Evolutionary conservation across 2,329 filamentous ascomycete species (phyloP).

Genomic region (Cercospora brassicicola): DNA sequence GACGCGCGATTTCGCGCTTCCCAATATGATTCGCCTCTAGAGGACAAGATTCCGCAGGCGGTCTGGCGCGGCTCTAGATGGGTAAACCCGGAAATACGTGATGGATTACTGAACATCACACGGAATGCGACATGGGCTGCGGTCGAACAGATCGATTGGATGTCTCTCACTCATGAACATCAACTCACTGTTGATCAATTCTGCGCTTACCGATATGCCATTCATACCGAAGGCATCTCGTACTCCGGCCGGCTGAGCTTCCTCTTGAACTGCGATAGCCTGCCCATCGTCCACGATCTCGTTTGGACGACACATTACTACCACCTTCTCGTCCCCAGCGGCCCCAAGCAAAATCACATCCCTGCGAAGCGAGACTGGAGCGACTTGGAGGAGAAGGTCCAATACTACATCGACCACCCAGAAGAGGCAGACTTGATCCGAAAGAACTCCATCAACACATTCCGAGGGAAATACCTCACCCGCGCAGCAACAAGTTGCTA

Average conservation of each 20-base stretch:
- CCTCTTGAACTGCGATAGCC: constrained; percentile 35
- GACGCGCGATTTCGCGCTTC: constrained; percentile 29
- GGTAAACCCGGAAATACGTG: constrained; percentile 28
- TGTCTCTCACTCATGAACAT: constrained; percentile 4
- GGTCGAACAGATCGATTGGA: constrained; percentile 32
- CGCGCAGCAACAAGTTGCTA: constrained; percentile 38
- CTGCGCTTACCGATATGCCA: constrained; percentile 32
- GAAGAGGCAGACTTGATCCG: constrained; percentile 32
- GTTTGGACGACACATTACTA: constrained; percentile 32
- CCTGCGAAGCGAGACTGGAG: constrained; percentile 30
- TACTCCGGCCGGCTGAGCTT: constrained; percentile 36
- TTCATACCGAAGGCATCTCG: constrained; percentile 35
- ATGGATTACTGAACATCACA: constrained; percentile 34
- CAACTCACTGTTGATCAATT: constrained; percentile 27
- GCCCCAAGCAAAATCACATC: constrained; percentile 35
- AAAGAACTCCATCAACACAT: constrained; percentile 30
- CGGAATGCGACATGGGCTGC: constrained; percentile 41
- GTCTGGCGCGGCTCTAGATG: constrained; percentile 34
- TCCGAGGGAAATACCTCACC: constrained; percentile 33
- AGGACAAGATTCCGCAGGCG: constrained; percentile 30
- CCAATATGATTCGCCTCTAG: constrained; percentile 22
- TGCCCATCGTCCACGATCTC: constrained; percentile 33
- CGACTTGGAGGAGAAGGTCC: constrained; percentile 33
- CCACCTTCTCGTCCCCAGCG: constrained; percentile 30
- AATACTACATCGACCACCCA: constrained; percentile 28